phyloP scores from a whole-genome alignment of 1,139 yeast genomes.

The Kodamaea suecica region DNA sequence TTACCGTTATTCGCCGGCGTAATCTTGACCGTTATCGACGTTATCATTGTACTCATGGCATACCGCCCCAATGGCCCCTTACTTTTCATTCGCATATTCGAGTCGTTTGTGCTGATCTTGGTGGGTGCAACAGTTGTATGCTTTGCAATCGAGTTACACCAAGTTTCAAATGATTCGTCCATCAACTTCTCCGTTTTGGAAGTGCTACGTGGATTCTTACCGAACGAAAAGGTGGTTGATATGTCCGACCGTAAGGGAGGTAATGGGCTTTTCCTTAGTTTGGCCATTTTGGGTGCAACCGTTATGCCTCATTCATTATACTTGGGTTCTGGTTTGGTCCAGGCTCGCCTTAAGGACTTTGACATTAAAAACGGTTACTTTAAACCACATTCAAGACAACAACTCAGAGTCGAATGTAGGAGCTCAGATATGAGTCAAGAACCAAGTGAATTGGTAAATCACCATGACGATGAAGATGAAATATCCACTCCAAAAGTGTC shows the following conservation, averaged over 20 bases:
- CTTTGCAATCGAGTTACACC: slow-evolving; percentile 74
- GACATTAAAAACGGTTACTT: slow-evolving; percentile 62
- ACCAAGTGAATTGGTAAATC: too few relatives aligned
- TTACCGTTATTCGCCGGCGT: slow-evolving; percentile 82
- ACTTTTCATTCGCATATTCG: slow-evolving; percentile 75
- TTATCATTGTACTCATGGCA: slow-evolving; percentile 77
- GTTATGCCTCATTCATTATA: slow-evolving; percentile 97
- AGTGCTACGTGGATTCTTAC: slow-evolving; percentile 72
- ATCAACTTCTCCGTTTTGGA: slow-evolving; percentile 51
- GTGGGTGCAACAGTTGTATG: slow-evolving; percentile 84
- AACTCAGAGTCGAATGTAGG: background rate
- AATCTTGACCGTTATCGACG: slow-evolving; percentile 77
- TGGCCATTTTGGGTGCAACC: slow-evolving; percentile 94
- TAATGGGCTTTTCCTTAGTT: slow-evolving; percentile 74
- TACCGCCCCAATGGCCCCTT: slow-evolving; percentile 87
- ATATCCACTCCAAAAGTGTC: background rate
- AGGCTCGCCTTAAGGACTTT: slow-evolving; percentile 79
- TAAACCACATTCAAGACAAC: background rate
- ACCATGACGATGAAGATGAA: too few relatives aligned
- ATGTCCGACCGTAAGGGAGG: slow-evolving; percentile 59
- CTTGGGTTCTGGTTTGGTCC: slow-evolving; percentile 90
- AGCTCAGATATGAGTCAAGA: too few relatives aligned
- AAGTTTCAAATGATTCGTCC: slow-evolving; percentile 53
- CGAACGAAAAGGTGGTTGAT: slow-evolving; percentile 64
- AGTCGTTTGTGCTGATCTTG: slow-evolving; percentile 69